A percentile compares a stretch with the other conserved stretches of the same genome.
These are phyloP conservation scores for Inonotus hispidus DNA, from an alignment of 1,284 basidiomycete species.

Conservation along the genomic window DNA sequence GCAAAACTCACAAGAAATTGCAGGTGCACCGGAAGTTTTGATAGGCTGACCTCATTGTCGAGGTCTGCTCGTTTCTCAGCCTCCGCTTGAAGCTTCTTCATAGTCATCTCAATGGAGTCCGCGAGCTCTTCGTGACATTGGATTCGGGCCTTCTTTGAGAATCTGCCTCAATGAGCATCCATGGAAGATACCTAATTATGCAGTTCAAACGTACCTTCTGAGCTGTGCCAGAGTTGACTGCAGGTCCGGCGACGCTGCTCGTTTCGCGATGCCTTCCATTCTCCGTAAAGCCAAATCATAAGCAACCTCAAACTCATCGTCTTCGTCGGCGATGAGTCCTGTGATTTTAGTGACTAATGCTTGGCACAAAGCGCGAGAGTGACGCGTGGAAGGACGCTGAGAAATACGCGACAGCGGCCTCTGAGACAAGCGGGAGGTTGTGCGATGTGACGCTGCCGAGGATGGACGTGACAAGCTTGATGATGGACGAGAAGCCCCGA, in stretches of 20 bases:
- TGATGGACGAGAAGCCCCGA: slow-evolving; percentile 19
- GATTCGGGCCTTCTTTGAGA: slow-evolving; percentile 63
- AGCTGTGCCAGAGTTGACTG: slow-evolving; percentile 48
- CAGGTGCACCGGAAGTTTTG: slow-evolving; percentile 55
- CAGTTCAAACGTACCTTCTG: slow-evolving; percentile 40
- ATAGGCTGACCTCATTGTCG: slow-evolving; percentile 60
- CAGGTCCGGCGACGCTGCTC: slow-evolving; percentile 51
- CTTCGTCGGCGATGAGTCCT: slow-evolving; percentile 30
- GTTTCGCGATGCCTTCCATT: slow-evolving; percentile 47
- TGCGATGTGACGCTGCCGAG: slow-evolving; percentile 39
- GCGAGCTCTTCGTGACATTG: slow-evolving; percentile 55
- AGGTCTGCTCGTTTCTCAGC: slow-evolving; percentile 48
- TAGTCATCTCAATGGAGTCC: slow-evolving; percentile 49
- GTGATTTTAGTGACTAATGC: slow-evolving; percentile 51
- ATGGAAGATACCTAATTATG: slow-evolving; percentile 9
- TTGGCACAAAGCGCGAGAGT: slow-evolving; percentile 47
- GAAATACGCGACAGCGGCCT: slow-evolving; percentile 38
- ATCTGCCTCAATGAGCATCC: slow-evolving; percentile 32
- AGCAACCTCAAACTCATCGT: slow-evolving; percentile 41
- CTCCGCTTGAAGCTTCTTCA: slow-evolving; percentile 43
- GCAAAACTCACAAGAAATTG: slow-evolving; percentile 55
- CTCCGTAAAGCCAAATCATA: slow-evolving; percentile 50
- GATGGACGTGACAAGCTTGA: slow-evolving; percentile 28
- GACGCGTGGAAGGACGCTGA: slow-evolving; percentile 40
- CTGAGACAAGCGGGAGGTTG: slow-evolving; percentile 48